These are phyloP conservation scores for Avena atlantica DNA, from an alignment of 176 grass and related monocot genomes.

Conservation along the genomic window DNA sequence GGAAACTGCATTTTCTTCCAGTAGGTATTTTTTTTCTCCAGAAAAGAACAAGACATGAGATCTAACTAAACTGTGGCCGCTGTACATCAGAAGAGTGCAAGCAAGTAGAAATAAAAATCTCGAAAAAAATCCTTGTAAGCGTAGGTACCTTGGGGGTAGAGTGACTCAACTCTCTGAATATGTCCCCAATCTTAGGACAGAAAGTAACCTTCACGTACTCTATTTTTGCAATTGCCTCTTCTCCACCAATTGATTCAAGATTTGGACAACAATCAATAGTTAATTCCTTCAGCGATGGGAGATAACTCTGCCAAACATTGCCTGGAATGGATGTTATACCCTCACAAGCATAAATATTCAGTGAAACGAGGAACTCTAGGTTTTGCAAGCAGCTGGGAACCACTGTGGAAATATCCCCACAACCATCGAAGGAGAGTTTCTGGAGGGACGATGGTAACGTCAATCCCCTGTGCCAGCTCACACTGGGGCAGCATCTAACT, in stretches of 20 bases:
- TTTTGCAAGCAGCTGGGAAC: too few species aligned
- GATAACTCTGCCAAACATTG: too few species aligned
- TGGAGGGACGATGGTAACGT: too few species aligned
- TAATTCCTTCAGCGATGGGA: too few species aligned
- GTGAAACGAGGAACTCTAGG: too few species aligned
- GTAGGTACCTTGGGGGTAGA: neutral
- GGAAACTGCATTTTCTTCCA: neutral
- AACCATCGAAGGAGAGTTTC: too few species aligned
- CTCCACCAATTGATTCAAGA: neutral
- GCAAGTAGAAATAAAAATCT: neutral
- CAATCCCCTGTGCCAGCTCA: too few species aligned
- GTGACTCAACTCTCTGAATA: neutral
- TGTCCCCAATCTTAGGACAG: neutral
- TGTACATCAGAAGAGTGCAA: neutral
- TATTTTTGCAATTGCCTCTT: neutral
- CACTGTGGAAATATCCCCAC: too few species aligned
- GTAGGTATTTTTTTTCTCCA: neutral
- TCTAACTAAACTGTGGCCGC: neutral
- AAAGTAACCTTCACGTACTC: neutral
- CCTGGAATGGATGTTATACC: too few species aligned
- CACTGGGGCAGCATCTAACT: too few species aligned
- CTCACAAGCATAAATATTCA: too few species aligned
- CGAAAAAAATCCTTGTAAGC: neutral
- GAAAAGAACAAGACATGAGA: neutral
- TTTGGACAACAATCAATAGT: too few species aligned